Conservation (phyloP, 192 early-diverging fungal genomes). For the Coemansia sp. region DNA sequence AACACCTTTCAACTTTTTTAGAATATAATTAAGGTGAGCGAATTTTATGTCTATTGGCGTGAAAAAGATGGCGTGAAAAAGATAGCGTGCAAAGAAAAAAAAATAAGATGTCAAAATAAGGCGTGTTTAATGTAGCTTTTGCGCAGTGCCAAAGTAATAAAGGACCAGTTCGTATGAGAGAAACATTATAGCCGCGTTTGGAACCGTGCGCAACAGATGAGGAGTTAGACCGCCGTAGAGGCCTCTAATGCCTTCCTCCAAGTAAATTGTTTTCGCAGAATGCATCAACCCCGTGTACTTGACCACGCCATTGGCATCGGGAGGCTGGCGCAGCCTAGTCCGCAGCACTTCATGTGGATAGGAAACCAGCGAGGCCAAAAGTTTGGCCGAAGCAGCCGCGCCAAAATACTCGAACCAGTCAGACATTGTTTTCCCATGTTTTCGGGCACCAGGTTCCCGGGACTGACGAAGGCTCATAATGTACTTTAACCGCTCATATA, state of each 20-base stretch:
- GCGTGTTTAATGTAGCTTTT: conserved; percentile 1
- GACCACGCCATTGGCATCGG: conserved; percentile 61
- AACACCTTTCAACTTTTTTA: background rate
- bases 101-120: background rate
- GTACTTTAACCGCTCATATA: conserved; percentile 92
- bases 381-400: conserved; percentile 82
- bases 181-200: conserved; percentile 96
- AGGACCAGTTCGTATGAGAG: conserved; percentile 79
- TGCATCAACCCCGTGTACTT: conserved; percentile 80
- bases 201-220: conserved; percentile 92
- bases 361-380: conserved; percentile 81
- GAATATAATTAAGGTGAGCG: background rate
- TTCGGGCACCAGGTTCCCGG: conserved; percentile 2
- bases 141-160: conserved; percentile 47
- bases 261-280: conserved; percentile 59
- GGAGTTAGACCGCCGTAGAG: conserved; percentile 96
- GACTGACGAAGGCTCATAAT: conserved; percentile 13
- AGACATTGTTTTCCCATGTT: conserved; percentile 42
- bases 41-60: background rate
- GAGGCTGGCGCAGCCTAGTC: conserved; percentile 86
- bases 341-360: conserved; percentile 97
- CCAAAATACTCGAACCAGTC: conserved; percentile 85
- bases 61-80: background rate
- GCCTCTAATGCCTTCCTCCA: conserved; percentile 81
- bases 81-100: background rate